Evolutionary conservation across 2,329 filamentous ascomycete species (phyloP).

Genomic region (Aspergillus japonicus): DNA sequence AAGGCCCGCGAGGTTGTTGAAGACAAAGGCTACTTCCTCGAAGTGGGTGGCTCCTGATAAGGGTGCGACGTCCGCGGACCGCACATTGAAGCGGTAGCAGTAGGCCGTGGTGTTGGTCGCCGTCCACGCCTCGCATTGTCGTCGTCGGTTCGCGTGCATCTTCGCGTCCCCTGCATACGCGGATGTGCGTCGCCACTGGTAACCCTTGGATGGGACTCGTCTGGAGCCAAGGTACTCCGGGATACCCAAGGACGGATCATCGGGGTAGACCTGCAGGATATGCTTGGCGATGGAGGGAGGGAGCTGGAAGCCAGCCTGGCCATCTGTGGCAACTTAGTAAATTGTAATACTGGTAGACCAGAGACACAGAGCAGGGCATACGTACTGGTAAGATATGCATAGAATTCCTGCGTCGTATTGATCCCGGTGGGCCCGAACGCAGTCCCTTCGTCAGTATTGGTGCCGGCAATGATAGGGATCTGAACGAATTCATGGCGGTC

Average conservation of each 20-base stretch:
- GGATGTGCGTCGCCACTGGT: conserved; percentile 54
- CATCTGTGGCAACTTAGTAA: conserved; percentile 22
- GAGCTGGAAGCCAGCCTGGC: conserved; percentile 22
- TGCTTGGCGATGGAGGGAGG: conserved; percentile 33
- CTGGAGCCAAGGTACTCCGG: conserved; percentile 43
- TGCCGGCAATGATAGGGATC: conserved; percentile 63
- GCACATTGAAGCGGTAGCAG: conserved; percentile 63
- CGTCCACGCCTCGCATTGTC: conserved; percentile 54
- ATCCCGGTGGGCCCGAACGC: conserved; percentile 55
- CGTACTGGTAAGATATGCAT: conserved; percentile 38
- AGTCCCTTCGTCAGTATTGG: conserved; percentile 66
- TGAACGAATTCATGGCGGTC: conserved; percentile 59
- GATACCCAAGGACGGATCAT: conserved; percentile 51
- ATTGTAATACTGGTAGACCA: neutral
- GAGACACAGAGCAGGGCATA: neutral
- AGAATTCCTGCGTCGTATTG: conserved; percentile 56
- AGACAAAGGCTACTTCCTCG: conserved; percentile 56
- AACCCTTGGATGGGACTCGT: conserved; percentile 40
- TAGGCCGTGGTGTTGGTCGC: conserved; percentile 52
- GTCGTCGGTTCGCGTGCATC: conserved; percentile 57
- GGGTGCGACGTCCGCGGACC: conserved; percentile 43
- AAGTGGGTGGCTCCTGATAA: conserved; percentile 55
- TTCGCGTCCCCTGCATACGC: conserved; percentile 56
- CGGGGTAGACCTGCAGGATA: conserved; percentile 54
- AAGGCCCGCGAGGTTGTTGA: conserved; percentile 51